Evolutionary conservation across 352 stramenopile genomes (phyloP).

Genomic region (Pythium brachiatum): DNA sequence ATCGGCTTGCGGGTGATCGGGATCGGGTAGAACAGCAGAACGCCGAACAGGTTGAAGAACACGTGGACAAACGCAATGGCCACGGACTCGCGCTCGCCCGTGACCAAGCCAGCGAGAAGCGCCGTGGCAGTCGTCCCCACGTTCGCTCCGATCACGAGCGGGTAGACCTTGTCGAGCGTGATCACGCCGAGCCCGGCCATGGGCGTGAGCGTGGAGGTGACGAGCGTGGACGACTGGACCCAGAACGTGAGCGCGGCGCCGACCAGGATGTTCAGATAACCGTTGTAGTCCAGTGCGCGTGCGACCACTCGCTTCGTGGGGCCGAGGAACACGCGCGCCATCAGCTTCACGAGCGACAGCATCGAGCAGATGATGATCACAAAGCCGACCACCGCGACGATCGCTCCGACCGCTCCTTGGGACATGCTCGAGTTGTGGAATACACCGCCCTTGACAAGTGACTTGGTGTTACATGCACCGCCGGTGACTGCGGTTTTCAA

Average conservation of each 20-base stretch:
- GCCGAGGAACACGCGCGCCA: conserved; percentile 41
- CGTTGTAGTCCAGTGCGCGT: conserved; percentile 72
- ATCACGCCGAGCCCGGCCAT: conserved; percentile 68
- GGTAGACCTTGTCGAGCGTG: conserved; percentile 65
- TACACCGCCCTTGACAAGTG: conserved; percentile 10
- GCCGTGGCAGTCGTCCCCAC: conserved; percentile 79
- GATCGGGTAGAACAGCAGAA: conserved; percentile 82
- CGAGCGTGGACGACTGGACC: conserved; percentile 77
- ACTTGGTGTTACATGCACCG: not conserved
- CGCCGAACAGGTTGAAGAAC: conserved; percentile 79
- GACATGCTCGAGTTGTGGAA: conserved; percentile 16
- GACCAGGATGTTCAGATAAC: conserved; percentile 67
- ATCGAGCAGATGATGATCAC: conserved; percentile 20
- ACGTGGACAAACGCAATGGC: conserved; percentile 74
- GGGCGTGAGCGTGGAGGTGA: conserved; percentile 72
- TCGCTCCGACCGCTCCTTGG: conserved; percentile 14
- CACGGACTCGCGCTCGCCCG: conserved; percentile 44
- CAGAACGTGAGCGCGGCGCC: conserved; percentile 64
- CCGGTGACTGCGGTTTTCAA: conserved; percentile 7
- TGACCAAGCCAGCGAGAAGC: conserved; percentile 63
- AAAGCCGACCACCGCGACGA: conserved; percentile 22
- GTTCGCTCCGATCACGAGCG: conserved; percentile 82
- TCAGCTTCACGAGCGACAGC: conserved; percentile 27
- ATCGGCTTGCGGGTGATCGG: conserved; percentile 67
- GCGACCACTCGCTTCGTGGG: conserved; percentile 70